Conservation (phyloP, 2,329 filamentous ascomycete genomes). For the Hypoxylon sp. region DNA sequence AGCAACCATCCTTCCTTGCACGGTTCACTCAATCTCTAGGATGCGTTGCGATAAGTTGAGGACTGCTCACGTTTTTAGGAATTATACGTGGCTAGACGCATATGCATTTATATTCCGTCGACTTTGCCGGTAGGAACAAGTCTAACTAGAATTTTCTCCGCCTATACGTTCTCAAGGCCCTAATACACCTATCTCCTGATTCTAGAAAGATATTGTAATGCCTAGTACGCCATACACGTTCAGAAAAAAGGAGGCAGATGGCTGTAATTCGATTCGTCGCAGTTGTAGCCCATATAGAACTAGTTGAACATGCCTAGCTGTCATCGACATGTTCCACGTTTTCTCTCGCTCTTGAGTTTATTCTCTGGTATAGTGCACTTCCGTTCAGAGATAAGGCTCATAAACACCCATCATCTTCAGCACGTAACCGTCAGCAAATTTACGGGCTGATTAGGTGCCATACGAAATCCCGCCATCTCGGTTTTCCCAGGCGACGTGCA, state of each 20-base stretch:
- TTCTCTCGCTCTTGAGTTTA: neutral
- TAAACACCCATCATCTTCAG: neutral
- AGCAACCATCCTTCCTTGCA: neutral
- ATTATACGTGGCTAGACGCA: neutral
- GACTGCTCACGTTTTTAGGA: neutral
- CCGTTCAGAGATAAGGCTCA: neutral
- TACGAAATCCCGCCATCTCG: neutral
- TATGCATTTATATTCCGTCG: neutral
- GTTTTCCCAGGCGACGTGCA: slow-evolving; percentile 1
- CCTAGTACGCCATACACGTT: no score
- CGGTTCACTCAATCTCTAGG: neutral
- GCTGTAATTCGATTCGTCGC: neutral
- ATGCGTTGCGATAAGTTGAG: neutral
- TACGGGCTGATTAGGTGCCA: neutral
- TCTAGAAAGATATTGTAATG: no score
- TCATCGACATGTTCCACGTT: neutral
- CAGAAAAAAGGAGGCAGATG: neutral
- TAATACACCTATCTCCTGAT: no score
- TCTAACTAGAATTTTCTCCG: neutral
- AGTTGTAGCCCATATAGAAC: neutral
- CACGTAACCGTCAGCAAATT: neutral
- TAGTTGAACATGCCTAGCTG: neutral
- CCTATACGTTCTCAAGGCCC: no score
- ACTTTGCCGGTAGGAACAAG: neutral
- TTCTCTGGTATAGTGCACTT: neutral